These are phyloP conservation scores for Agrocybe chaxingu DNA, from an alignment of 768 basidiomycete species.

Conservation along the genomic window DNA sequence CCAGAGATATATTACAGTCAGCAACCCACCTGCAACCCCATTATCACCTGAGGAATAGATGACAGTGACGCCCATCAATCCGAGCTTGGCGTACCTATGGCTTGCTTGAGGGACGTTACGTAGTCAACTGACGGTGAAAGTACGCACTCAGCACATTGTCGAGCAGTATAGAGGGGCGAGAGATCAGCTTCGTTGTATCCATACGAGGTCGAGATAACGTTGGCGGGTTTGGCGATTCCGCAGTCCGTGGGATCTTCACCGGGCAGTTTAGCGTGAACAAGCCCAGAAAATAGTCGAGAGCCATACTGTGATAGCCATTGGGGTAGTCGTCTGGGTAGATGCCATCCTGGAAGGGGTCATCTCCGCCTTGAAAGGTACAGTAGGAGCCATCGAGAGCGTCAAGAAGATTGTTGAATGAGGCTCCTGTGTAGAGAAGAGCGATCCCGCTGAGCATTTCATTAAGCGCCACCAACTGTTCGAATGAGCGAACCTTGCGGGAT, in stretches of 20 bases:
- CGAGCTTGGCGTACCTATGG: slow-evolving; percentile 42
- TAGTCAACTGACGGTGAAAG: background rate
- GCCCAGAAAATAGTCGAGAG: background rate
- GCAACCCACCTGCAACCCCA: slow-evolving; percentile 43
- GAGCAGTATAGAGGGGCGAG: slow-evolving; percentile 28
- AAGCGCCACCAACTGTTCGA: background rate
- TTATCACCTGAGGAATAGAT: slow-evolving; percentile 57
- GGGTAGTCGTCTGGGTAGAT: slow-evolving; percentile 27
- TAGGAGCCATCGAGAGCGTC: slow-evolving; percentile 42
- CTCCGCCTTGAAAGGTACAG: slow-evolving; percentile 39
- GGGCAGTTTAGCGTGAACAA: background rate
- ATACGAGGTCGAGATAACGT: slow-evolving; percentile 41
- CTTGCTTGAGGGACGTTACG: background rate
- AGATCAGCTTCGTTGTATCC: slow-evolving; percentile 40
- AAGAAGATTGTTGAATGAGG: slow-evolving; percentile 40
- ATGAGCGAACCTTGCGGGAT: slow-evolving; percentile 25
- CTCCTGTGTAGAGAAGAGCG: slow-evolving; percentile 22
- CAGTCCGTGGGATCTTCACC: slow-evolving; percentile 25
- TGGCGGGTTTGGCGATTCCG: slow-evolving; percentile 33
- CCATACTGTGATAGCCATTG: slow-evolving; percentile 29
- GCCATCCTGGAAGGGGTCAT: slow-evolving; percentile 32
- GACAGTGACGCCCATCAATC: slow-evolving; percentile 55
- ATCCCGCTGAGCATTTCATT: background rate
- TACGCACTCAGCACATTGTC: slow-evolving; percentile 40
- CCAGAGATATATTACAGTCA: background rate